A percentile compares a stretch with the other conserved stretches of the same genome.
Evolutionary conservation across 2,329 filamentous ascomycete species (phyloP).

Genomic region (Colletotrichum tofieldiae): DNA sequence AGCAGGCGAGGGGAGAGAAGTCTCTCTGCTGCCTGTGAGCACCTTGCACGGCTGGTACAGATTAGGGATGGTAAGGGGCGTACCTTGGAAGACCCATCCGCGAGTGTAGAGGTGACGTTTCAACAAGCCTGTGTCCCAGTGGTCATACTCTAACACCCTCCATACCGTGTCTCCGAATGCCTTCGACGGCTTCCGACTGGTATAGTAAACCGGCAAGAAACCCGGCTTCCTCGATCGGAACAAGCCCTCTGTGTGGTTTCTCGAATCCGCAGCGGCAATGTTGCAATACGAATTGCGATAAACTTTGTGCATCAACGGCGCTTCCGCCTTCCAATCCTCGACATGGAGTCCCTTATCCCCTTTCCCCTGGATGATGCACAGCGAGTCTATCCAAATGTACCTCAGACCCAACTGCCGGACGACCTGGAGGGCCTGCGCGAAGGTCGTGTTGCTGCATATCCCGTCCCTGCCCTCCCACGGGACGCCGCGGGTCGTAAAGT

Average conservation of each 20-base stretch:
- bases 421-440: conserved; percentile 45
- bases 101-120: conserved; percentile 25
- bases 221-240: conserved; percentile 8
- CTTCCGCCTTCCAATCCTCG: conserved; percentile 43
- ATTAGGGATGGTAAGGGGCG: too few species aligned
- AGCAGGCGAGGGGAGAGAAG: conserved; percentile 46
- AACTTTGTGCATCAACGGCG: conserved; percentile 37
- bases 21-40: neutral
- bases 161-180: neutral
- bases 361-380: conserved; percentile 47
- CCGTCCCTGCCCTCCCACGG: conserved; percentile 6
- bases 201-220: neutral
- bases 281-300: conserved; percentile 43
- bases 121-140: conserved; percentile 23
- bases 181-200: neutral
- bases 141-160: conserved; percentile 16
- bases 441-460: conserved; percentile 35
- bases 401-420: conserved; percentile 37
- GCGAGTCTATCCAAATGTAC: conserved; percentile 49
- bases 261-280: conserved; percentile 41
- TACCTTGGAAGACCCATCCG: conserved; percentile 39
- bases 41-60: neutral
- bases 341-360: conserved; percentile 19
- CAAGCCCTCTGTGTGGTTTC: conserved; percentile 28
- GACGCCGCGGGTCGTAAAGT: conserved; percentile 23